Percentiles rank a stretch among this genome's conserved stretches.
Conservation (phyloP, 495 filamentous ascomycete species). For the Entonaema liquescens region DNA sequence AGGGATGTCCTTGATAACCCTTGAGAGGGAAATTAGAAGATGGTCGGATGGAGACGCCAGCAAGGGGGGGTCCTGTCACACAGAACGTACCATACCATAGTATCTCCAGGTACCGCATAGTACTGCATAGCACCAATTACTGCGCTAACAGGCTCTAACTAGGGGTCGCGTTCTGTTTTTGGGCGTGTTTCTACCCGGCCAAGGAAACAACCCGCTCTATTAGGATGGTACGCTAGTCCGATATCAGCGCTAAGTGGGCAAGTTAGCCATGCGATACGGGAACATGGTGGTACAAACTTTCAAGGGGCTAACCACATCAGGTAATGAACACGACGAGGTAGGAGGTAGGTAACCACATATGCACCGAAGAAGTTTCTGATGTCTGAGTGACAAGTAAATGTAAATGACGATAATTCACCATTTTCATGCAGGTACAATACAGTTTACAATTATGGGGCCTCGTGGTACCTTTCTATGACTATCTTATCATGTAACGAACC, state of each 20-base stretch:
- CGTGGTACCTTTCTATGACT: not conserved
- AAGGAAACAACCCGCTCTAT: slow-evolving; percentile 17
- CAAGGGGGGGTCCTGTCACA: slow-evolving; percentile 32
- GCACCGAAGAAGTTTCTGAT: not conserved
- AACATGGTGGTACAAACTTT: not conserved
- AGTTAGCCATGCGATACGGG: slow-evolving; percentile 16
- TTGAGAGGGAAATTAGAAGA: slow-evolving; percentile 43
- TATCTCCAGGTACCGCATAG: not conserved
- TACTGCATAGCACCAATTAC: not conserved
- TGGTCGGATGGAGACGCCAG: slow-evolving; percentile 38
- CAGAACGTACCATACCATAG: slow-evolving; percentile 4
- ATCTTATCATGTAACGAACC: slow-evolving; percentile 27
- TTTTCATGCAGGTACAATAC: slow-evolving; percentile 41
- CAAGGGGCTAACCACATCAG: slow-evolving; percentile 9
- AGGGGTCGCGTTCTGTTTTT: slow-evolving; percentile 16
- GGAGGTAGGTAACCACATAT: slow-evolving; percentile 21
- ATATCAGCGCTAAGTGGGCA: not conserved
- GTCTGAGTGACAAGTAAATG: not conserved
- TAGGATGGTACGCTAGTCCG: slow-evolving; percentile 12
- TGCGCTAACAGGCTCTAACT: not conserved
- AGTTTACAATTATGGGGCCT: not conserved
- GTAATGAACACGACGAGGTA: slow-evolving; percentile 21
- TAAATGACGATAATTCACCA: slow-evolving; percentile 34
- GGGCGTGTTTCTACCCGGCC: slow-evolving; percentile 19
- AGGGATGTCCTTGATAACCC: slow-evolving; percentile 39